Conservation (phyloP, 345 rosid genomes). For the Raphanus raphanistrum region DNA sequence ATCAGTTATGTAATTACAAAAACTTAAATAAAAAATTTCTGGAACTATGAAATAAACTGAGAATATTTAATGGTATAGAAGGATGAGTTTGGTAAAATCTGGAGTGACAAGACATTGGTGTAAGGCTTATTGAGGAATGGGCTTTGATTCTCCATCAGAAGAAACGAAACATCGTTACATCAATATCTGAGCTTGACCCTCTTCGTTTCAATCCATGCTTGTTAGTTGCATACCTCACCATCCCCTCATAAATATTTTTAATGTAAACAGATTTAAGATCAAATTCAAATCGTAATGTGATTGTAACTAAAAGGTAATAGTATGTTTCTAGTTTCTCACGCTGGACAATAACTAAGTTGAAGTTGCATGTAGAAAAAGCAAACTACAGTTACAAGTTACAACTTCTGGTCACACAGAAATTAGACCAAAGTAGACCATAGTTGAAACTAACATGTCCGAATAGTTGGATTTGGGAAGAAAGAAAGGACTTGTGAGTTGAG, state of each 20-base stretch:
- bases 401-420: constrained; percentile 8
- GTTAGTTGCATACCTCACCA: constrained; percentile 16
- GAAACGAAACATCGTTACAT: constrained; percentile 19
- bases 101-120: constrained; percentile 36
- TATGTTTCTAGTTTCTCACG: background rate
- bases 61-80: background rate
- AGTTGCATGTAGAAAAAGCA: background rate
- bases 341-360: constrained; percentile 20
- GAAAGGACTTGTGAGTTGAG: constrained; percentile 21
- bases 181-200: constrained; percentile 16
- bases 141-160: constrained; percentile 26
- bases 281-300: background rate
- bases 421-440: background rate
- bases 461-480: background rate
- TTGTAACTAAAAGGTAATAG: background rate
- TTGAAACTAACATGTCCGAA: background rate
- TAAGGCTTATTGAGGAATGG: constrained; percentile 40
- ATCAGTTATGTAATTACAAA: background rate
- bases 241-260: background rate
- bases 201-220: constrained; percentile 10
- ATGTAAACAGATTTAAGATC: background rate
- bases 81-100: constrained; percentile 14
- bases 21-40: background rate
- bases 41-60: background rate
- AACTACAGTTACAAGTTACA: background rate